phyloP scores from a whole-genome alignment of 257 asterid genomes.

The Capsicum baccatum region DNA sequence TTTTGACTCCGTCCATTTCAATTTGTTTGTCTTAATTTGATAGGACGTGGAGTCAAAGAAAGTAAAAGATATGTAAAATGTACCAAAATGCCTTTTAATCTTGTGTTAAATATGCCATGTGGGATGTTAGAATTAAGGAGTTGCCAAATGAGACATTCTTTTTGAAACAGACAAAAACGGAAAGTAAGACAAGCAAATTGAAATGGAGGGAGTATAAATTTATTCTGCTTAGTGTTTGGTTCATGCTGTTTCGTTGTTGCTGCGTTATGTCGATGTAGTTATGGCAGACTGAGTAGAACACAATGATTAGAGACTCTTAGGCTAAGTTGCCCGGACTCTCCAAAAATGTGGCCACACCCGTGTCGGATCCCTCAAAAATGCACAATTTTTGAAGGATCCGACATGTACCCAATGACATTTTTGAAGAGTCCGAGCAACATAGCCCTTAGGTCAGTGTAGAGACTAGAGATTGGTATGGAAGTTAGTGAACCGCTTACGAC shows the following conservation, averaged over 20 bases:
- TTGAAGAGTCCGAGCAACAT: no score
- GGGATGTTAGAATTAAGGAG: background rate
- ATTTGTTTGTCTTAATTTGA: conserved; percentile 1
- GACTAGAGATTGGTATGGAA: background rate
- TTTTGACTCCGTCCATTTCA: background rate
- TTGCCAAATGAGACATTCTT: background rate
- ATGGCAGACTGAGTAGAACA: background rate
- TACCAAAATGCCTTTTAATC: background rate
- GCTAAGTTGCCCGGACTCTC: no score
- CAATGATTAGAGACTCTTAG: background rate
- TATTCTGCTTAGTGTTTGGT: conserved; percentile 21
- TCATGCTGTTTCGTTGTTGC: conserved; percentile 9
- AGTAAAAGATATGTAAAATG: background rate
- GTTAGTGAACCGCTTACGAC: background rate
- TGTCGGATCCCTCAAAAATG: no score
- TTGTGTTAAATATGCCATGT: background rate
- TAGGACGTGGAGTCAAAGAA: background rate
- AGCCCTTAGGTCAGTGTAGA: background rate
- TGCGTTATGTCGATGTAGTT: background rate
- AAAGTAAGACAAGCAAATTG: background rate
- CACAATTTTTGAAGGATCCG: no score
- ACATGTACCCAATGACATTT: no score
- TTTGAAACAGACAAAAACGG: background rate
- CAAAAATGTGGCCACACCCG: no score
- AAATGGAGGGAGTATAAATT: background rate